Base-by-base conservation (phyloP, 345 rosid species). In the Orychophragmus violaceus region DNA sequence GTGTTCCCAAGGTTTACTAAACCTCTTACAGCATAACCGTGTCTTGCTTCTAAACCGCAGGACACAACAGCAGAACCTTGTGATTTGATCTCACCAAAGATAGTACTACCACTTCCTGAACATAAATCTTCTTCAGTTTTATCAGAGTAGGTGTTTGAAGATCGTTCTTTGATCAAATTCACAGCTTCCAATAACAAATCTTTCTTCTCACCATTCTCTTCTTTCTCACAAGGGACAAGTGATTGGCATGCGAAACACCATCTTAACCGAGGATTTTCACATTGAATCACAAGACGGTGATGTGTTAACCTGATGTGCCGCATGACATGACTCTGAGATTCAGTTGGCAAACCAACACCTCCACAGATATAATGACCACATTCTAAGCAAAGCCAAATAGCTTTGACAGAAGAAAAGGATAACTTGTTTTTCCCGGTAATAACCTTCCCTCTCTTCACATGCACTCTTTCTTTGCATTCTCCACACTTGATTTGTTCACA, bases 1-100 rank as follows among this genome's bases (percentile, higher is more conserved):
- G 96, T 88, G 67, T 90, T 94, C 54, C 97, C 99, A 64, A 94
- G 96, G 81, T 94, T 94, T 56, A 75, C 85, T 81, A 94, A 72
- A 51, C 99, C 99, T 66, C 93, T 79, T 27, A 78, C 93, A 35
- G 68, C 74, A 71, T 79, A 89, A 30, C 84, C 76, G 39, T 66
- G 78, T 74, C 74, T 74, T 33, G 61, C 57, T 8, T 13, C 42
- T 12, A 36, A 36, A 1, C 14, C 2, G 55, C 71, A 46, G 4
- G 64, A 62, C 48, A 25, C 36, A 14, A 28, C 30, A 16, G 68
- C 29, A 21, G 25, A 53, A 58, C 55, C 67, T 78, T 76, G 77
- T 49, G 58, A 44, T 59, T 79, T 81, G 53, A 60, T 67, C 71
- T 76, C 84, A 72, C 79, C 63, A 7, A 29, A 27, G 66, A 75